These are phyloP conservation scores for Ochetophila trinervis DNA, from an alignment of 306 rosid species.

Conservation along the genomic window DNA sequence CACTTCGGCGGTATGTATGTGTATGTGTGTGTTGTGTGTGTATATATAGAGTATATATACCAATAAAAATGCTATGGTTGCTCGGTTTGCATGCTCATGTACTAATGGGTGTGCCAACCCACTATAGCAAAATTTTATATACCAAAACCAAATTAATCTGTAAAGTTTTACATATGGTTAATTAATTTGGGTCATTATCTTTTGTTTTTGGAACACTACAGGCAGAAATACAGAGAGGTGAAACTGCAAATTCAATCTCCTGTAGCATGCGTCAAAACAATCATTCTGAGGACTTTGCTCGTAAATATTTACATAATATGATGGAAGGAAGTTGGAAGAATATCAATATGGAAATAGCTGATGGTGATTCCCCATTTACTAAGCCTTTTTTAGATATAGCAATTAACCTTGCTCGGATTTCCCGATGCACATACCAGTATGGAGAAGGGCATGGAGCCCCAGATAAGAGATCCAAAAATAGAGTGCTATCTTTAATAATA, in stretches of 20 bases:
- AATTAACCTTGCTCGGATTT: conserved; percentile 46
- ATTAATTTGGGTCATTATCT: too few relatives aligned
- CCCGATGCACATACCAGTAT: conserved; percentile 44
- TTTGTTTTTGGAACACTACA: conserved; percentile 8
- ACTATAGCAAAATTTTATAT: too few relatives aligned
- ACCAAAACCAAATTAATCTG: too few relatives aligned
- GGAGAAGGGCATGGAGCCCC: conserved; percentile 65
- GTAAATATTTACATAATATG: conserved; percentile 6
- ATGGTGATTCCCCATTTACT: conserved; percentile 25
- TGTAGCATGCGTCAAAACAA: conserved; percentile 37
- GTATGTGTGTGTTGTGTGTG: too few relatives aligned
- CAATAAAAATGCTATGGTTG: too few relatives aligned
- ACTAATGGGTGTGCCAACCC: too few relatives aligned
- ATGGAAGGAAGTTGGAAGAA: conserved; percentile 46
- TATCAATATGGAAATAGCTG: conserved; percentile 34
- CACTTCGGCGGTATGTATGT: conserved; percentile 35
- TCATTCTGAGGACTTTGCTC: conserved; percentile 26
- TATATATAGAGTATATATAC: too few relatives aligned
- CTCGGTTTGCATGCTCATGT: too few relatives aligned
- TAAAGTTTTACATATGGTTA: too few relatives aligned
- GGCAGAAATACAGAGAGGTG: conserved; percentile 59
- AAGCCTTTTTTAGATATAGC: conserved; percentile 32
- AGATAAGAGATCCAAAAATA: conserved; percentile 19
- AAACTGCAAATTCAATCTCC: conserved; percentile 35
- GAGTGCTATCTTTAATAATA: conserved; percentile 34